Evolutionary conservation across 2,329 filamentous ascomycete genomes (phyloP).

Genomic region (Cercospora sojina): DNA sequence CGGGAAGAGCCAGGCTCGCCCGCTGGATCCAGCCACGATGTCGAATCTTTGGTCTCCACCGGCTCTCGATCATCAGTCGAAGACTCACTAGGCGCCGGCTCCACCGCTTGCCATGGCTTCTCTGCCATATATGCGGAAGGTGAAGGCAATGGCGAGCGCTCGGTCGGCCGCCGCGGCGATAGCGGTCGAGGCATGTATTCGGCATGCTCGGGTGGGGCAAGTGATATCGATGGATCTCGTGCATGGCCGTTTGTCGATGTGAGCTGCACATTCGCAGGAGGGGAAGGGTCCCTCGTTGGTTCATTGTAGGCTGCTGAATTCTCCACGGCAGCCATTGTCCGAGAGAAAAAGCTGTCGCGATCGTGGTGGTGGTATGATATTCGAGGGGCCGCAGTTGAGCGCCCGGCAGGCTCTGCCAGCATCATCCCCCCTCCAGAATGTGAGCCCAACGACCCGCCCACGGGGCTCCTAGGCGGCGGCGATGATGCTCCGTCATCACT

Average conservation of each 20-base stretch:
- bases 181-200: constrained; percentile 68
- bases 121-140: constrained; percentile 13
- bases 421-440: neutral
- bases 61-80: constrained; percentile 15
- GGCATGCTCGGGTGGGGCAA: constrained; percentile 39
- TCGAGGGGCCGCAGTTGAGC: constrained; percentile 47
- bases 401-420: neutral
- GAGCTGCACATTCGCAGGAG: constrained; percentile 14
- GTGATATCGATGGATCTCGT: constrained; percentile 18
- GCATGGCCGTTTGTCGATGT: constrained; percentile 13
- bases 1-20: constrained; percentile 79
- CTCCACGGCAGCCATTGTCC: constrained; percentile 34
- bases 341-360: constrained; percentile 34
- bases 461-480: constrained; percentile 39
- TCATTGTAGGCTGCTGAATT: constrained; percentile 8
- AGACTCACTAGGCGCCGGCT: constrained; percentile 5
- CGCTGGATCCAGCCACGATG: constrained; percentile 57
- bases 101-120: constrained; percentile 23
- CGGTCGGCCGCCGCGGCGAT: constrained; percentile 60
- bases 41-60: constrained; percentile 30
- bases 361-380: constrained; percentile 30
- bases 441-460: constrained; percentile 36
- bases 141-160: constrained; percentile 45
- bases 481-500: constrained; percentile 56
- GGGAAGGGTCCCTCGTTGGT: constrained; percentile 5